phyloP scores from a whole-genome alignment of 805 yeast species.

The Teunomyces aglyptinius region DNA sequence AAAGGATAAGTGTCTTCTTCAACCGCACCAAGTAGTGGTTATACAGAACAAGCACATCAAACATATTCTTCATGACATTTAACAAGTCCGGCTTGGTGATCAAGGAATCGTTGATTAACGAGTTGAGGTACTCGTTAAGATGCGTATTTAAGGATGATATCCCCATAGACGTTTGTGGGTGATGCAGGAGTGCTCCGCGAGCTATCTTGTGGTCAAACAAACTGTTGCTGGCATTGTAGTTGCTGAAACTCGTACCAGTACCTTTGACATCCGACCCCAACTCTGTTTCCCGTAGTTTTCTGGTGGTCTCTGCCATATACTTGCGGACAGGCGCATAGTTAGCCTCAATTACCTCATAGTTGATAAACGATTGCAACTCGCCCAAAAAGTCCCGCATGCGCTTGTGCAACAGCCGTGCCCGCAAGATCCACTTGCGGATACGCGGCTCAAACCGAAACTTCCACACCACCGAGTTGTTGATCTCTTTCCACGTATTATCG shows the following conservation, averaged over 20 bases:
- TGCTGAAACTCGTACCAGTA: slow-evolving; percentile 5
- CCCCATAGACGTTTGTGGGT: neutral
- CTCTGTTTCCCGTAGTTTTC: slow-evolving; percentile 6
- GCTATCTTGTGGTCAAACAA: slow-evolving; percentile 22
- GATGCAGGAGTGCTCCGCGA: neutral
- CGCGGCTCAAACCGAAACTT: slow-evolving; percentile 44
- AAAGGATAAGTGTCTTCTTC: slow-evolving; percentile 51
- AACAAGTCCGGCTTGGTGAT: slow-evolving; percentile 58
- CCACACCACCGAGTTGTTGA: slow-evolving; percentile 68
- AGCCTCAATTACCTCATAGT: slow-evolving; percentile 56
- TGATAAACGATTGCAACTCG: slow-evolving; percentile 54
- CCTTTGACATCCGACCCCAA: slow-evolving; percentile 12
- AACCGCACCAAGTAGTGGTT: slow-evolving; percentile 51
- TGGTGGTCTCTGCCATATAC: slow-evolving; percentile 13
- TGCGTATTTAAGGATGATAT: slow-evolving; percentile 39
- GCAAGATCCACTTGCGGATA: slow-evolving; percentile 52
- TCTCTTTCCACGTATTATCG: slow-evolving; percentile 70
- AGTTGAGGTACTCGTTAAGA: slow-evolving; percentile 58
- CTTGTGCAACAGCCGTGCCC: slow-evolving; percentile 54
- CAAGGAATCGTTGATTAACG: slow-evolving; percentile 63
- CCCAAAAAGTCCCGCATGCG: slow-evolving; percentile 57
- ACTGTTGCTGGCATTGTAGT: slow-evolving; percentile 17
- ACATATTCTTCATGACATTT: slow-evolving; percentile 42
- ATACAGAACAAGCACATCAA: slow-evolving; percentile 47
- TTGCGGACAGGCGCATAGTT: slow-evolving; percentile 47